A percentile compares a stretch with the other conserved stretches of the same genome.
These are phyloP conservation scores for Selaginella moellendorffii DNA, from an alignment of 75 land plant genomes.

Conservation along the genomic window DNA sequence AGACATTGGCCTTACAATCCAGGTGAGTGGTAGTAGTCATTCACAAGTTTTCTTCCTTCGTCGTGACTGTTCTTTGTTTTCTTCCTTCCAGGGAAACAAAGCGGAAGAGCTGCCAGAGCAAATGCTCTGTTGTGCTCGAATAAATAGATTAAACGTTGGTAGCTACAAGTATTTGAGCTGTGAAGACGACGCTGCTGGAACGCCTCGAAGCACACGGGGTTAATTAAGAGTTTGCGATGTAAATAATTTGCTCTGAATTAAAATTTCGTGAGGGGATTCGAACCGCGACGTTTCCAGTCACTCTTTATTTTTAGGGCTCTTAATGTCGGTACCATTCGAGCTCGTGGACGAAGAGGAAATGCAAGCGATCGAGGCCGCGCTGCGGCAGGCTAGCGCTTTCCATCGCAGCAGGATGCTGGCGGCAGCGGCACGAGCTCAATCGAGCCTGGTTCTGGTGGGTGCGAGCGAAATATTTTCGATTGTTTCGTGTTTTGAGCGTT, in stretches of 20 bases:
- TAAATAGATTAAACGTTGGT: not conserved
- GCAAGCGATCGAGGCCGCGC: slow-evolving; percentile 62
- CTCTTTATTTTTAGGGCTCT: not conserved
- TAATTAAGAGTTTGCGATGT: too few relatives aligned
- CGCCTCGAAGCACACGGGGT: too few relatives aligned
- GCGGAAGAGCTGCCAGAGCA: slow-evolving; percentile 66
- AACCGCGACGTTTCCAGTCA: too few relatives aligned
- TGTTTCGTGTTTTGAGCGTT: slow-evolving; percentile 1
- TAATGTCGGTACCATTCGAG: slow-evolving; percentile 35
- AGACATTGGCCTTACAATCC: slow-evolving; percentile 76
- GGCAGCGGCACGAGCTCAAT: not conserved
- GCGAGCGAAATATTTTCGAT: slow-evolving; percentile 14
- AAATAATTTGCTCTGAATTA: too few relatives aligned
- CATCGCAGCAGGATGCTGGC: not conserved
- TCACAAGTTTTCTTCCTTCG: not conserved
- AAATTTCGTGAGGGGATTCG: too few relatives aligned
- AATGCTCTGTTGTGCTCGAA: not conserved
- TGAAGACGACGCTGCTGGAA: too few relatives aligned
- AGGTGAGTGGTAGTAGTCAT: slow-evolving; percentile 26
- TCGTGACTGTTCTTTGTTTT: not conserved
- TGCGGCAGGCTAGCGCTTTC: slow-evolving; percentile 17
- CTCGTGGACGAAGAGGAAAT: slow-evolving; percentile 69
- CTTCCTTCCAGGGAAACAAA: slow-evolving; percentile 41
- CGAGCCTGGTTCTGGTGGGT: not conserved
- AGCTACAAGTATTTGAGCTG: not conserved